A percentile compares a stretch with the other conserved stretches of the same genome.
Evolutionary conservation across 1,139 yeast genomes (phyloP).

Genomic region (Geotrichum klebahnii): DNA sequence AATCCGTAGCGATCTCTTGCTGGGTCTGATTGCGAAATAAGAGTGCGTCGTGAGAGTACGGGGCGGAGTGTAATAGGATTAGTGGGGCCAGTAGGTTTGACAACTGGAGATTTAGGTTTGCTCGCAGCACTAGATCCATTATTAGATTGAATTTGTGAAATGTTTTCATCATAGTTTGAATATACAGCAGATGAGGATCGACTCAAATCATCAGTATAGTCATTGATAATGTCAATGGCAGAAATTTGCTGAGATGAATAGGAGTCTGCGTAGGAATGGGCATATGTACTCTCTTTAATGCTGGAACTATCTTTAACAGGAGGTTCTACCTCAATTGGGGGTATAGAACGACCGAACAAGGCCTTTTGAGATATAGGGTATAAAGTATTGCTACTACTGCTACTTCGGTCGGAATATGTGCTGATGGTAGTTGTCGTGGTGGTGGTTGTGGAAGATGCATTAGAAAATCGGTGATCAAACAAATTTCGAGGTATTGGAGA

Average conservation of each 20-base stretch:
- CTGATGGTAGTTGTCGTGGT: slow-evolving; percentile 13
- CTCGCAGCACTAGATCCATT: too few species aligned
- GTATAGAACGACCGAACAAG: neutral
- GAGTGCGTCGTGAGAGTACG: slow-evolving; percentile 6
- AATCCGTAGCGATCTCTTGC: slow-evolving; percentile 78
- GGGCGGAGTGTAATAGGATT: neutral
- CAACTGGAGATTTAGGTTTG: too few species aligned
- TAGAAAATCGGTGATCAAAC: slow-evolving; percentile 15
- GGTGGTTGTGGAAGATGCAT: slow-evolving; percentile 18
- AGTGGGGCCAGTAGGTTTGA: too few species aligned
- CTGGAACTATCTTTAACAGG: neutral
- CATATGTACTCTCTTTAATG: neutral
- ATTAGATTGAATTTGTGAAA: neutral
- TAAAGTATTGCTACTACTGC: slow-evolving; percentile 15
- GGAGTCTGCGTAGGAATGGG: slow-evolving; percentile 2
- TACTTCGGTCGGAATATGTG: slow-evolving; percentile 16
- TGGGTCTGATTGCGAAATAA: slow-evolving; percentile 8
- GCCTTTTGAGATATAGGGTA: neutral
- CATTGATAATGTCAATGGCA: slow-evolving; percentile 20
- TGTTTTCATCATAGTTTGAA: neutral
- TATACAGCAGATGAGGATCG: neutral
- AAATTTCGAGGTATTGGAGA: slow-evolving; percentile 8
- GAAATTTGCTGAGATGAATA: neutral
- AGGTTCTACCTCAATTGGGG: slow-evolving; percentile 2
- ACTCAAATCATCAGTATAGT: slow-evolving; percentile 15